These are phyloP conservation scores for Cladochytrium replicatum DNA, from an alignment of 192 early-diverging fungal species.

Conservation along the genomic window DNA sequence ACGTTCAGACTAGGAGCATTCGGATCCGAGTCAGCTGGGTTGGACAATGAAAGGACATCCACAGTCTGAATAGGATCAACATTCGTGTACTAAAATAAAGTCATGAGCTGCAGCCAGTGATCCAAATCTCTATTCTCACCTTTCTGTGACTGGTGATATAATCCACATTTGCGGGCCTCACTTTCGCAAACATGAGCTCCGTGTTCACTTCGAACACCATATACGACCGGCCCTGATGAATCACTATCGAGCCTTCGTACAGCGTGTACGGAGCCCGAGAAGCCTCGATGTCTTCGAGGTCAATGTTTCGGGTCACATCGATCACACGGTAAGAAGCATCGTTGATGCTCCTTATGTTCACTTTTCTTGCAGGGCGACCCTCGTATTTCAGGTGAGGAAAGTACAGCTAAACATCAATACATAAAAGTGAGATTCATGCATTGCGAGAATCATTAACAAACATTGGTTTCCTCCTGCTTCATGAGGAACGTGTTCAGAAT, in stretches of 20 bases:
- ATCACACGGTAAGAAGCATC: slow-evolving; percentile 41
- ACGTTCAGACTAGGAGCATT: not conserved
- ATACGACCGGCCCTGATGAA: slow-evolving; percentile 48
- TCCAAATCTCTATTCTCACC: slow-evolving; percentile 40
- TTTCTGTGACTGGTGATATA: too few relatives aligned
- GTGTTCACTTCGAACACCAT: slow-evolving; percentile 41
- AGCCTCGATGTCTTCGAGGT: slow-evolving; percentile 43
- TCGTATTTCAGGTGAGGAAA: slow-evolving; percentile 32
- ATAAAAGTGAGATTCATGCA: not conserved
- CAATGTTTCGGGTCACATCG: slow-evolving; percentile 29
- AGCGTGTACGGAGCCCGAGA: slow-evolving; percentile 41
- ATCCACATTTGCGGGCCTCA: slow-evolving; percentile 29
- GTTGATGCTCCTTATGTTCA: slow-evolving; percentile 37
- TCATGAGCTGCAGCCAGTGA: too few relatives aligned
- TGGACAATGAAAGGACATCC: not conserved
- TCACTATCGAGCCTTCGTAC: slow-evolving; percentile 53
- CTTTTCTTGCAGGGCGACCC: slow-evolving; percentile 29
- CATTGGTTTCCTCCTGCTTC: slow-evolving; percentile 4
- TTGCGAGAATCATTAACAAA: not conserved
- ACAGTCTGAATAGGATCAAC: slow-evolving; percentile 30
- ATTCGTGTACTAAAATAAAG: too few relatives aligned
- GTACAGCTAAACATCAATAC: slow-evolving; percentile 19
- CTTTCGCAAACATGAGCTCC: slow-evolving; percentile 30
- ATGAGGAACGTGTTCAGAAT: too few relatives aligned
- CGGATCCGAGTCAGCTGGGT: not conserved